Conservation (phyloP, 495 filamentous ascomycete species). For the Paragyromitra xinjiangensis region DNA sequence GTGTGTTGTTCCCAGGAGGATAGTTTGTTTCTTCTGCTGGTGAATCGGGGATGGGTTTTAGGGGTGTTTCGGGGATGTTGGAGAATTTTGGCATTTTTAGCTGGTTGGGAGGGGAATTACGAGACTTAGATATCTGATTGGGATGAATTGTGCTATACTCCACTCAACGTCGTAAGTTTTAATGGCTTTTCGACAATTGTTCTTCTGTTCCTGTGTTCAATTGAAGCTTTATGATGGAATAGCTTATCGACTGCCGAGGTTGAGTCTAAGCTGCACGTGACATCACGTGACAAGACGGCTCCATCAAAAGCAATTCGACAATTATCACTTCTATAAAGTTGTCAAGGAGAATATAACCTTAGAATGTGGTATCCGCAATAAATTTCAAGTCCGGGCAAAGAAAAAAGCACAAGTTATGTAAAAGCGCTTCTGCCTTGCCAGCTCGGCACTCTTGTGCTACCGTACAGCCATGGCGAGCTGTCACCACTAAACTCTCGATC, state of each 20-base stretch:
- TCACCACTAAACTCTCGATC: neutral
- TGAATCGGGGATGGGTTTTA: neutral
- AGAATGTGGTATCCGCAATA: neutral
- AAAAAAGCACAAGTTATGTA: constrained; percentile 4
- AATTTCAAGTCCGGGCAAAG: neutral
- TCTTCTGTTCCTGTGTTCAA: neutral
- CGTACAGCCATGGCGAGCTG: neutral
- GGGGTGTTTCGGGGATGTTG: neutral
- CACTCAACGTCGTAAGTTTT: too few species aligned
- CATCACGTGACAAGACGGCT: neutral
- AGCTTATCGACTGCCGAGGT: neutral
- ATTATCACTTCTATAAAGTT: neutral
- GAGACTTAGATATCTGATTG: neutral
- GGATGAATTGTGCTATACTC: neutral
- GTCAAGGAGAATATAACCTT: neutral
- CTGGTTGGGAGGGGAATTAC: neutral
- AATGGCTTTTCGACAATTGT: too few species aligned
- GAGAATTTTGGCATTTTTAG: neutral
- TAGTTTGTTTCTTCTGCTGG: neutral
- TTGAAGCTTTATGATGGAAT: neutral
- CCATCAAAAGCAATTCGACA: constrained; percentile 1
- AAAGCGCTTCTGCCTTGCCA: neutral
- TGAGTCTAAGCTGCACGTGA: constrained; percentile 17
- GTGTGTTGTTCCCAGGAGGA: neutral
- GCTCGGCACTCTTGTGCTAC: neutral